Percentiles rank a stretch among this genome's conserved stretches.
Conservation (phyloP, 176 grass and related monocot species). For the Cocos nucifera region DNA sequence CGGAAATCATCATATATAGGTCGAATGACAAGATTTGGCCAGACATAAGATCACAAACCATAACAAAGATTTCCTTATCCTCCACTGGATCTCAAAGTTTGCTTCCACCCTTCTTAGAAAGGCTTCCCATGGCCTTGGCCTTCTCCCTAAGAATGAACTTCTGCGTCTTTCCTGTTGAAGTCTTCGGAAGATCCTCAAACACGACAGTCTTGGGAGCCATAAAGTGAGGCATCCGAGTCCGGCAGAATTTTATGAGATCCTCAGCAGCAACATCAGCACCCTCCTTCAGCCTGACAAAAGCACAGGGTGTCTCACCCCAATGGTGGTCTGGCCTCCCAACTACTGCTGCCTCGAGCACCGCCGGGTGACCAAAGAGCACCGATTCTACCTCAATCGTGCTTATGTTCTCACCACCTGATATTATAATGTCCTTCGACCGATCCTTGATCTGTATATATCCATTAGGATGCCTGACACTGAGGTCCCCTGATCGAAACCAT, state of each 20-base stretch:
- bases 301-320: conserved; percentile 36
- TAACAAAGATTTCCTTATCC: too few relatives aligned
- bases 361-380: conserved; percentile 33
- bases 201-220: conserved; percentile 43
- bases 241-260: conserved; percentile 28
- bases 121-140: conserved; percentile 18
- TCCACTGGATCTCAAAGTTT: too few relatives aligned
- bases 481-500: conserved; percentile 44
- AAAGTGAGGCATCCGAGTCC: conserved; percentile 30
- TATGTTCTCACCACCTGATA: conserved; percentile 38
- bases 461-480: conserved; percentile 32
- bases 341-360: conserved; percentile 36
- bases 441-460: conserved; percentile 55
- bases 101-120: too few relatives aligned
- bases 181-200: conserved; percentile 36
- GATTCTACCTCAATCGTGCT: conserved; percentile 53
- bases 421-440: conserved; percentile 44
- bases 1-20: too few relatives aligned
- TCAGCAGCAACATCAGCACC: conserved; percentile 2
- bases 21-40: too few relatives aligned
- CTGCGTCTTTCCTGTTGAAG: conserved; percentile 43
- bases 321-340: conserved; percentile 28
- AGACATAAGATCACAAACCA: too few relatives aligned
- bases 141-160: conserved; percentile 40
- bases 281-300: conserved; percentile 37